Evolutionary conservation across 1,139 yeast species (phyloP), one percentile per base, ranked within the genome.

Genomic region (Hemisphaericaspora subhashii): DNA sequence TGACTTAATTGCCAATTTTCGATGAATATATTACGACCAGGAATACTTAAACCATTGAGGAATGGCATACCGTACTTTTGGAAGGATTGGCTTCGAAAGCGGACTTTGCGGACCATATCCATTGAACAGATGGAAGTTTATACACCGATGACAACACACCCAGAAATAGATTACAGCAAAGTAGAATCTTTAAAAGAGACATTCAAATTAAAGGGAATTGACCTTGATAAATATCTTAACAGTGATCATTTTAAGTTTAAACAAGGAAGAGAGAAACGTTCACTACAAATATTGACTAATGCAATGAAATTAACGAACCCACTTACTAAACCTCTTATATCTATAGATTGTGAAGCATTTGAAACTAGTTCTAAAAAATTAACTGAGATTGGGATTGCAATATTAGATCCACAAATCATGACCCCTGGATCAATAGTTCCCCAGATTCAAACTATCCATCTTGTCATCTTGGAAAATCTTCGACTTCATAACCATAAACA

Each of bases 341-440:
- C 83, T 9, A 60, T 86, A 21, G 95, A 86, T 54, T 68, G 83
- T 16, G 94, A 86, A 57, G 83, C 84, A 9, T 81, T 68, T 62
- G 95, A 85, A 50, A 54, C 61, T 21, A 58, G 68, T 42, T 64
- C 58, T 8, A 53, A 60, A 21, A 53, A 65, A 20, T 66, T 86
- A 17, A 83, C 88, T 0, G 95, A 86, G 53, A 71, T 85, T 35
- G 94, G 95, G 3, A 59, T 86, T 7, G 69, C 86, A 0, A 68
- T 85, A 3, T 83, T 79, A 53, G 86, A 83, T 45, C 87, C 89
- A 11, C 47, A 21, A 39, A 38, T n/a, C 11, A 59, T 77, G 3
- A 87, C 89, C 12, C 15, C 12, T 8, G 27, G 26, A 10, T 17
- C 37, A 3, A 44, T 64, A 9, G 42, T 64, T 11, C 86, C 86